Evolutionary conservation across 306 rosid genomes (phyloP).

Genomic region (Cucurbita moschata): DNA sequence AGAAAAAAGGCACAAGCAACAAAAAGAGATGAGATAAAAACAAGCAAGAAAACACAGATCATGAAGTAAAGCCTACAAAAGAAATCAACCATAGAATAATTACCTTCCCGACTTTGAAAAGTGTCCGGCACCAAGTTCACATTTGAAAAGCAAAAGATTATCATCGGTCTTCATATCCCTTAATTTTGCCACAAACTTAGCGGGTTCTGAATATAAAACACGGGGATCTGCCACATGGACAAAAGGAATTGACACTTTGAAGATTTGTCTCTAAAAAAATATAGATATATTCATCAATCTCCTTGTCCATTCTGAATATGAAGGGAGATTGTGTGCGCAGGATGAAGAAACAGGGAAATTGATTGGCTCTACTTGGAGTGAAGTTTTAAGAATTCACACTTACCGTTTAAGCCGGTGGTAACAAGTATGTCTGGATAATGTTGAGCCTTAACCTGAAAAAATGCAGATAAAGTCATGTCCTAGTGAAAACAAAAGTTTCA

Average conservation of each 20-base stretch:
- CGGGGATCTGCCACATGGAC: slow-evolving; percentile 62
- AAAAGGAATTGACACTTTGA: not conserved
- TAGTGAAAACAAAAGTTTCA: not conserved
- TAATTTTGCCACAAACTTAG: slow-evolving; percentile 81
- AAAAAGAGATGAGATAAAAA: not conserved
- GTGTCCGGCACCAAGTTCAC: slow-evolving; percentile 93
- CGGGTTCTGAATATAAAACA: slow-evolving; percentile 81
- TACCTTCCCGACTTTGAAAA: slow-evolving; percentile 93
- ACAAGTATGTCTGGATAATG: slow-evolving; percentile 71
- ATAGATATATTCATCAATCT: not conserved
- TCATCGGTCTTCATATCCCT: slow-evolving; percentile 70
- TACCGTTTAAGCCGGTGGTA: slow-evolving; percentile 91
- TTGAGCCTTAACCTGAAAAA: slow-evolving; percentile 57
- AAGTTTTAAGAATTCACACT: slow-evolving; percentile 3
- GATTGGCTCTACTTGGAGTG: not conserved
- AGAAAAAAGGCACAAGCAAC: not conserved
- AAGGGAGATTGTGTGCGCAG: not conserved
- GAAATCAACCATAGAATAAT: not conserved
- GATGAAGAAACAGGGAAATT: not conserved
- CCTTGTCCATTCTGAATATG: not conserved
- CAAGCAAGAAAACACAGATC: not conserved
- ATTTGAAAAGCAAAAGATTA: slow-evolving; percentile 60
- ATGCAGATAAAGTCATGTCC: slow-evolving; percentile 4
- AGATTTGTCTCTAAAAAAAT: not conserved
- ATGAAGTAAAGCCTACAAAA: not conserved